Base-by-base conservation (phyloP, 306 rosid species). In the Cicer bijugum region DNA sequence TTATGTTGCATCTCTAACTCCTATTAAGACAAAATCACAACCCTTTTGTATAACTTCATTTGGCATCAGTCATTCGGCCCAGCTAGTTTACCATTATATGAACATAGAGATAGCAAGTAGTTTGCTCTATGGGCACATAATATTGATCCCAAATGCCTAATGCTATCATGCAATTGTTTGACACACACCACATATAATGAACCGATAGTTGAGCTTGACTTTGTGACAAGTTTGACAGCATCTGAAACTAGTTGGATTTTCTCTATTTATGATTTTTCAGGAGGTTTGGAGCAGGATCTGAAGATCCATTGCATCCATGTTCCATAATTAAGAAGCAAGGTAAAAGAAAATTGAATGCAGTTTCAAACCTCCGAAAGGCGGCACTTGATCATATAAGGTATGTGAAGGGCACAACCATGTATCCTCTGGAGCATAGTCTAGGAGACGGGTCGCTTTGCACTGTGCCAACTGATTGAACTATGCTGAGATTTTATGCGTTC, bases 241-340 rank as follows among this genome's bases (percentile, higher is more conserved):
- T 81, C 65, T 37, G 44, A 42, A 68, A 71, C 33, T 72, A 23
- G 72, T 62, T 67, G 47, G 15, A 56, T 9, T 51, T 79, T 77
- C 75, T 84, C 52, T 62, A 67, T 71, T 58, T 75, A 16, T 78
- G 57, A 52, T 75, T 60, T 71, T 71, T 77, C 76, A 91, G 98
- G 91, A 89, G 91, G 78, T 84, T 85, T 67, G 96, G 97, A 78
- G 96, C 92, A 70, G 96, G 97, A 28, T 87, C 89, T 81, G 86
- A 47, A 60, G 89, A 87, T 59, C 96, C 94, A 20, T 75, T 91
- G 59, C 80, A 81, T 47, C 69, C 90, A 44, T 94, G 98, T 81
- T 87, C 92, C 56, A 83, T 87, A 65, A 55, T 71, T 60, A 89
- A 76, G 82, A 88, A 83, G 80, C 94, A 82, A 83, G 66, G 73